Base-by-base conservation (phyloP, 371 early-diverging fungal species). In the Entomophthora muscae region DNA sequence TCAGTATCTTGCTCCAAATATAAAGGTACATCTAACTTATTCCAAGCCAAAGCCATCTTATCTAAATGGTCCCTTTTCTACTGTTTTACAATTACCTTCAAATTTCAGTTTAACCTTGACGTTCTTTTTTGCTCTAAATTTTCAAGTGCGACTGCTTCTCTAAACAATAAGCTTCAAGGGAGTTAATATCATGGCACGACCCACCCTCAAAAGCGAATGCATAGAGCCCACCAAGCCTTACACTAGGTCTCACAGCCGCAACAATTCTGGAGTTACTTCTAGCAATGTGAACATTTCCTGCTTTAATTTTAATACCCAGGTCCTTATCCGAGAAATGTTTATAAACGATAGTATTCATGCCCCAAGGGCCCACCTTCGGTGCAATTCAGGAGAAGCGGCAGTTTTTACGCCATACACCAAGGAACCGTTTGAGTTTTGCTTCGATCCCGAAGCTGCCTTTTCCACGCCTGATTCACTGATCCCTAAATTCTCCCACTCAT, bases 351-450 rank as follows among this genome's bases (percentile, higher is more conserved):
- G 21, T 7, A 3, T 30, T 27, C 59, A 28, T 58, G 17, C 59
- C 13, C 59, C 59, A 17, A 3, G 23, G 26, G 21, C 31, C 59
- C 26, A 58, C 31, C 31, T 58, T 27, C 24, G 59, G 31, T 58
- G 59, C 31, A 58, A 31, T 12, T 58, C 59, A 22, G 59, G 59
- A 10, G 59, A 23, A 32, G 59, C 31, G 5, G 21, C 59, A 3
- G 22, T 58, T 17, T 21, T 58, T 12, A 58, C 59, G 31, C 59
- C 59, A 13, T 58, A 58, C 22, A 21, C 59, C 28, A 30, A 58
- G 10, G 59, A 58, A 27, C 31, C 31, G 31, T 58, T 58, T 21
- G 59, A 58, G 31, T 58, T 58, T 22, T 27, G 28, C 31, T 23
- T 58, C 28, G 59, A 58, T 31, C 59, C 59, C 21, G 59, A 58